Evolutionary conservation across 2,329 filamentous ascomycete genomes (phyloP), one percentile per base, ranked within the genome.

Genomic region (Harringtonia aguacate): DNA sequence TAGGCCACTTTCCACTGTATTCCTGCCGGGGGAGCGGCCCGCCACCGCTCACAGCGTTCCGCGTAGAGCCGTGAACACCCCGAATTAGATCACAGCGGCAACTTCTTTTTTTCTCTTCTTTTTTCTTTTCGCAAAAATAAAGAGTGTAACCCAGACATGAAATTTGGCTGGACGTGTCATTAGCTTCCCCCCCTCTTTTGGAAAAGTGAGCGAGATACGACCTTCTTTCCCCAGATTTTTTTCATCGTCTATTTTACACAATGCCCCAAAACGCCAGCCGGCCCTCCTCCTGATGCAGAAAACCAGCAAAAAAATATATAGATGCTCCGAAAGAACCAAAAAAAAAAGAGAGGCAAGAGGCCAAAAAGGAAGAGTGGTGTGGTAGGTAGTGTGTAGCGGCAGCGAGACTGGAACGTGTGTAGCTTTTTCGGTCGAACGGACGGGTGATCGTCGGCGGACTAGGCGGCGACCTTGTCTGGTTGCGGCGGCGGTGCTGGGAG

Each of bases 381-480:
- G 42, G 31, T n/a, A n/a, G n/a, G n/a, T n/a, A n/a, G n/a, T n/a
- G n/a, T n/a, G n/a, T n/a, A n/a, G n/a, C n/a, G n/a, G n/a, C n/a
- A n/a, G n/a, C n/a, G n/a, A n/a, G n/a, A n/a, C n/a, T n/a, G n/a
- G n/a, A n/a, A n/a, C n/a, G n/a, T n/a, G 17, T 36, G 27, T 38
- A 34, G 22, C 30, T 12, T n/a, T 36, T 20, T n/a, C n/a, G n/a
- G 27, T 37, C 18, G 35, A 31, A 13, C n/a, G 4, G 7, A 10
- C 24, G 24, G 6, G 24, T n/a, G 24, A 27, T 10, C 7, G 24
- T 27, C 10, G 24, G 7, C 7, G 24, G 24, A 6, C 17, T 41
- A 49, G 8, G 43, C 29, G 9, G 47, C 45, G 8, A 49, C 38
- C 41, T 41, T 46, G 22, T 48, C 47, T 8, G 40, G 43, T 28